A percentile compares a stretch with the other conserved stretches of the same genome.
These are phyloP conservation scores for Neurospora sp. DNA, from an alignment of 495 filamentous ascomycete genomes.

Conservation along the genomic window DNA sequence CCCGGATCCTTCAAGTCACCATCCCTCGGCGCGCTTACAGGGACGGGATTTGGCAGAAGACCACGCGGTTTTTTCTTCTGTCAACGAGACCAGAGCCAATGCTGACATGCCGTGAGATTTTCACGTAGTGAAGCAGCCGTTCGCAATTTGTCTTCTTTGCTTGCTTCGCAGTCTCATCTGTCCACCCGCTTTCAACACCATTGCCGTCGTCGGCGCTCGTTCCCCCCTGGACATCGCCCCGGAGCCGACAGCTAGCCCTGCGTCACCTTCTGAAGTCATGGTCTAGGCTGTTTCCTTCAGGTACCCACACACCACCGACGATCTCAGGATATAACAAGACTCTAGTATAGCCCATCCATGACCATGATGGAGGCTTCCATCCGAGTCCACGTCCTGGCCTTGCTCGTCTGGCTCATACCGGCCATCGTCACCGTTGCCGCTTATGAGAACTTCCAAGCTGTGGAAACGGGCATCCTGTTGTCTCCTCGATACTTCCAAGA, in stretches of 20 bases:
- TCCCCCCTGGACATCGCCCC: background rate
- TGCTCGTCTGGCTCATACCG: background rate
- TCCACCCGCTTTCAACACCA: background rate
- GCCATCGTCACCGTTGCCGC: background rate
- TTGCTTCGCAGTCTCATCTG: background rate
- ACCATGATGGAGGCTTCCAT: background rate
- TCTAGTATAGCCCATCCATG: background rate
- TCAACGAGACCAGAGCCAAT: background rate
- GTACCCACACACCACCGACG: background rate
- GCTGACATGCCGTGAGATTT: background rate
- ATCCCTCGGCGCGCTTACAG: background rate
- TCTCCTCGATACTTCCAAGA: slow-evolving; percentile 9
- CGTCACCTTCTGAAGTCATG: background rate
- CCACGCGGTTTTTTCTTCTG: background rate
- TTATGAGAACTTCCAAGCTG: slow-evolving; percentile 6
- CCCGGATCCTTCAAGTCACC: background rate
- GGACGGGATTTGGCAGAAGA: background rate
- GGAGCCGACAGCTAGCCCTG: background rate
- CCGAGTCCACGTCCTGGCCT: background rate
- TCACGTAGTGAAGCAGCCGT: background rate
- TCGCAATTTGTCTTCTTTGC: background rate
- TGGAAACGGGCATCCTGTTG: slow-evolving; percentile 11
- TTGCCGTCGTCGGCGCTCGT: background rate
- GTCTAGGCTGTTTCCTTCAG: background rate
- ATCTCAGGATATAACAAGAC: background rate